Base-by-base conservation (phyloP, 306 rosid species). In the Potentilla sterilis region DNA sequence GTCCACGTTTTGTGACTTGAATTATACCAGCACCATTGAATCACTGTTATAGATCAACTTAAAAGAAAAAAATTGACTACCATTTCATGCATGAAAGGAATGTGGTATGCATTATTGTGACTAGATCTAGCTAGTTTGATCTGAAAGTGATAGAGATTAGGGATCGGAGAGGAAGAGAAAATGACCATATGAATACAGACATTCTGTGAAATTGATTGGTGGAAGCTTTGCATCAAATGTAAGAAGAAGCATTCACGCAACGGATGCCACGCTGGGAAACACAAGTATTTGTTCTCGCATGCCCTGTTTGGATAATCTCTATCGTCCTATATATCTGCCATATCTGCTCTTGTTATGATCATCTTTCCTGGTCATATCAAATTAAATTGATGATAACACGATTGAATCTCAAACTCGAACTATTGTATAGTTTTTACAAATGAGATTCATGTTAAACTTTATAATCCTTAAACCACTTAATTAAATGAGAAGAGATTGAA, bases 1-100 rank as follows among this genome's bases (percentile, higher is more conserved):
- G 61, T 32, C 42, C 72, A 41, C 55, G 44, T 16, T 57, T 22
- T 57, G 64, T 24, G 77, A 71, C 64, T 41, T 73, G 69, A 34
- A 52, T 47, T 28, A 7, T 32, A 24, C 69, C 77, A 16, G 37
- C 48, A 13, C 80, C 18, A 77, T 32, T 38, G 13, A 46, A 24
- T 35, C 9, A 37, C 49, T 3, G 3, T 79, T n/a, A 22, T 0
- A 73, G 61, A 79, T 51, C 78, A 73, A 42, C 59, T 44, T 14
- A 47, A 55, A 73, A 55, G 63, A 37, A 19, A 8, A 19, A 44
- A 70, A 70, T 59, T 21, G 55, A 78, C 76, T 32, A 3, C 71
- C 37, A 51, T 63, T 63, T 42, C 35, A 32, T 18, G 18, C 21
- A 24, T 66, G n/a, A 40, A 8, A 42, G 41, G 7, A 38, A 22